Evolutionary conservation across 768 basidiomycete genomes (phyloP).

Genomic region (Clavulina sp.): DNA sequence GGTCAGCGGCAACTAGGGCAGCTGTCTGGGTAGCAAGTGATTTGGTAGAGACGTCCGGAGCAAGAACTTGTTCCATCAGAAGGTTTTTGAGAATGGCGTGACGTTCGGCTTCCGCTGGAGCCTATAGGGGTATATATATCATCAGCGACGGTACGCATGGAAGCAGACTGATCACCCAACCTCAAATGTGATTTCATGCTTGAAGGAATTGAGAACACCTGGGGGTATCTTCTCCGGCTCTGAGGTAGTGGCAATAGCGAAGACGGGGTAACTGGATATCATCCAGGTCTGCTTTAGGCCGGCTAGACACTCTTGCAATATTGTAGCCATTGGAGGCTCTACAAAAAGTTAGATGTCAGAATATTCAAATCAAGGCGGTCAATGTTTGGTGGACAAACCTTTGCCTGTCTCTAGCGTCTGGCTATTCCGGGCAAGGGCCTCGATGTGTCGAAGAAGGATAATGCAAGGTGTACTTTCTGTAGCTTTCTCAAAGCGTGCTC

Average conservation of each 20-base stretch:
- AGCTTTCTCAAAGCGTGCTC: conserved; percentile 61
- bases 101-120: conserved; percentile 63
- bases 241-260: conserved; percentile 57
- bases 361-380: neutral
- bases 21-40: conserved; percentile 74
- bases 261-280: conserved; percentile 46
- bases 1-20: conserved; percentile 69
- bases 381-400: conserved; percentile 29
- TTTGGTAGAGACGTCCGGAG: conserved; percentile 63
- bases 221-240: conserved; percentile 48
- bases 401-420: conserved; percentile 47
- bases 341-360: neutral
- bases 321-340: conserved; percentile 43
- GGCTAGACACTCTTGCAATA: conserved; percentile 45
- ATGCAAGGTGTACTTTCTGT: conserved; percentile 68
- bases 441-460: conserved; percentile 58
- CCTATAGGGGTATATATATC: conserved; percentile 30
- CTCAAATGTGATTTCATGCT: conserved; percentile 65
- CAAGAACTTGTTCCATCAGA: conserved; percentile 26
- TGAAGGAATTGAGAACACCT: conserved; percentile 53
- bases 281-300: conserved; percentile 39
- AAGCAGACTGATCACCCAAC: conserved; percentile 23
- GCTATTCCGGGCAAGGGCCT: conserved; percentile 56
- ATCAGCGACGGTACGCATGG: neutral
- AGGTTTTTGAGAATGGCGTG: conserved; percentile 36